Conservation (phyloP, 2,329 filamentous ascomycete genomes). For the Aspergillus sp. region DNA sequence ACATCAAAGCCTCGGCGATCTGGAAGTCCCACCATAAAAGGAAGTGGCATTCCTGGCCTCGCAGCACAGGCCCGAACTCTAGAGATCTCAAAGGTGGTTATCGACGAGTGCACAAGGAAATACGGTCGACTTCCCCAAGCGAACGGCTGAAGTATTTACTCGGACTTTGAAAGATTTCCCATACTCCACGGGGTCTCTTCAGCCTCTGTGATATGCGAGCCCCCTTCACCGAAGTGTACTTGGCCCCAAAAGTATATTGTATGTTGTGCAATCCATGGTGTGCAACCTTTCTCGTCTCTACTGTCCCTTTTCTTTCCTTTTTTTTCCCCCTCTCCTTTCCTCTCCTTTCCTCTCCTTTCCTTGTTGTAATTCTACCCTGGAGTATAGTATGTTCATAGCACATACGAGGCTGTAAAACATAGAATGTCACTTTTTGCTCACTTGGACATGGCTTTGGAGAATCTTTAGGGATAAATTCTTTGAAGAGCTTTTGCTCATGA, state of each 20-base stretch:
- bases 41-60: background rate
- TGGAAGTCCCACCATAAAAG: background rate
- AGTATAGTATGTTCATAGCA: background rate
- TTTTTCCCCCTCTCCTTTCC: too few relatives aligned
- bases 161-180: background rate
- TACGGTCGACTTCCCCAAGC: slow-evolving; percentile 2
- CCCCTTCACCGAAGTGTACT: too few relatives aligned
- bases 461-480: background rate
- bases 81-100: background rate
- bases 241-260: background rate
- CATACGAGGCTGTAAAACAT: background rate
- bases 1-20: slow-evolving; percentile 1
- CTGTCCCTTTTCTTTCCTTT: too few relatives aligned
- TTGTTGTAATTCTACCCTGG: too few relatives aligned
- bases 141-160: slow-evolving; percentile 3
- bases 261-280: too few relatives aligned
- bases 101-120: slow-evolving; percentile 1
- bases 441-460: background rate
- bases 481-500: background rate
- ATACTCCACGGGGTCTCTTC: background rate
- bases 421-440: background rate
- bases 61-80: background rate
- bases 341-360: too few relatives aligned
- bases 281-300: too few relatives aligned
- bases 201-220: too few relatives aligned